Percentiles rank a stretch among this genome's conserved stretches.
These are phyloP conservation scores for Epichloe festucae DNA, from an alignment of 2,329 filamentous ascomycete species.

Conservation along the genomic window DNA sequence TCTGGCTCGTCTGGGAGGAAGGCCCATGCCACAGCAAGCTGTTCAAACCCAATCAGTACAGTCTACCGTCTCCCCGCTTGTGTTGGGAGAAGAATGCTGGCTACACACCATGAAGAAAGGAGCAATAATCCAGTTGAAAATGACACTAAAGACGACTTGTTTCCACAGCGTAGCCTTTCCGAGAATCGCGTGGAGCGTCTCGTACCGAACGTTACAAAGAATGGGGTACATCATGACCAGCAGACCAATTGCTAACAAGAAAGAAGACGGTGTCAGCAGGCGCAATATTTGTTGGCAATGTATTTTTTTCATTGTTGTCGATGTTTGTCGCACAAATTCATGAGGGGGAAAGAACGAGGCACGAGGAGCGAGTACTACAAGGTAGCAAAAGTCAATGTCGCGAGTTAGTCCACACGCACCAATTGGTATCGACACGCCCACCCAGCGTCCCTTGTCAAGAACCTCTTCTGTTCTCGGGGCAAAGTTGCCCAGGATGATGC, in stretches of 20 bases:
- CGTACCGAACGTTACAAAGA: conserved; percentile 72
- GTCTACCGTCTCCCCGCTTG: neutral
- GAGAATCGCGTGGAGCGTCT: conserved; percentile 57
- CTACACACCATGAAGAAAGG: conserved; percentile 63
- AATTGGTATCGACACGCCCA: conserved; percentile 54
- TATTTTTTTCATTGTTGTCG: too few relatives aligned
- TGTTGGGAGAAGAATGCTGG: neutral
- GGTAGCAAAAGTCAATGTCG: too few relatives aligned
- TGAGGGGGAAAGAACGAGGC: too few relatives aligned
- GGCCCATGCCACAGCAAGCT: conserved; percentile 56
- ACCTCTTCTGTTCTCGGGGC: conserved; percentile 47
- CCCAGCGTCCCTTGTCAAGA: conserved; percentile 59
- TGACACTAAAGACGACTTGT: conserved; percentile 63
- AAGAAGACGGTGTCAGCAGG: too few relatives aligned
- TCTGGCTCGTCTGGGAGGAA: conserved; percentile 46
- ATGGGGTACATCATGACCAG: conserved; percentile 95
- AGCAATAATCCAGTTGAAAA: conserved; percentile 74
- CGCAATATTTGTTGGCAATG: too few relatives aligned
- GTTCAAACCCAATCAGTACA: neutral
- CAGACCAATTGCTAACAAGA: conserved; percentile 52
- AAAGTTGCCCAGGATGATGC: conserved; percentile 66
- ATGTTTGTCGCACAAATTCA: too few relatives aligned
- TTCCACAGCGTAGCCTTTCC: conserved; percentile 53
- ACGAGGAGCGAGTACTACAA: too few relatives aligned
- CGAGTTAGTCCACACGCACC: conserved; percentile 23